Base-by-base conservation (phyloP, 2,329 filamentous ascomycete species). In the Apiospora sp. region DNA sequence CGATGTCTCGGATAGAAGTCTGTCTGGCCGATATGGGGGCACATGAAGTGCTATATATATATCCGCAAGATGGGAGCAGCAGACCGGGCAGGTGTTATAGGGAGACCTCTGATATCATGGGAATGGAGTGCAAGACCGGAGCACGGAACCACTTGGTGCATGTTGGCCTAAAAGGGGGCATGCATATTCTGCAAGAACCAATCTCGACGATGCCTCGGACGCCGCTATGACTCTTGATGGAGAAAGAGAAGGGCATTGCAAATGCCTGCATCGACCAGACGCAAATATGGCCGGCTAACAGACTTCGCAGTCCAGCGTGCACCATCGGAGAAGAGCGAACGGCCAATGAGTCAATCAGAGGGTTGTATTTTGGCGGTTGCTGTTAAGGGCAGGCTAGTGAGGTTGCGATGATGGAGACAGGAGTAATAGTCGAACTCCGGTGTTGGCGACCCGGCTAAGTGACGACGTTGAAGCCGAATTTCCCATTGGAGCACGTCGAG, bases 51-150 rank as follows among this genome's bases (percentile, higher is more conserved):
- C 12, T 64, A 64, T 64, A 51, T 64, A 51, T 70, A 51, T 70
- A 61, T 22, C 68, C 70, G n/a, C 61, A 69, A 67, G 58, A 69
- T 64, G 71, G 73, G 74, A 72, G 70, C 27, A 67, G 68, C 71
- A 43, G 68, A 70, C 71, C 68, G 61, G 72, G 76, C 79, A 79
- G 78, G 79, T 41, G 41, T 73, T 64, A 64, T 73, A 74, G 43
- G 24, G 67, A 51, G 22, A 19, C 70, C 41, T 30, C 44, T 51
- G 73, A 67, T 43, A 73, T 71, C 70, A 54, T 43, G 58, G 30
- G 51, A 72, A 69, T 77, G 71, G 73, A 68, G 34, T n/a, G 19
- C 54, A 34, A 61, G 30, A 61, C 54, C 30, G 30, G 22, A 37
- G 14, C 30, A 22, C 58, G 69, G 72, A 77, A 73, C 78, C 76